Evolutionary conservation across 2,329 filamentous ascomycete genomes (phyloP), one percentile per base, ranked within the genome.

Genomic region (Fusarium verrucosum): DNA sequence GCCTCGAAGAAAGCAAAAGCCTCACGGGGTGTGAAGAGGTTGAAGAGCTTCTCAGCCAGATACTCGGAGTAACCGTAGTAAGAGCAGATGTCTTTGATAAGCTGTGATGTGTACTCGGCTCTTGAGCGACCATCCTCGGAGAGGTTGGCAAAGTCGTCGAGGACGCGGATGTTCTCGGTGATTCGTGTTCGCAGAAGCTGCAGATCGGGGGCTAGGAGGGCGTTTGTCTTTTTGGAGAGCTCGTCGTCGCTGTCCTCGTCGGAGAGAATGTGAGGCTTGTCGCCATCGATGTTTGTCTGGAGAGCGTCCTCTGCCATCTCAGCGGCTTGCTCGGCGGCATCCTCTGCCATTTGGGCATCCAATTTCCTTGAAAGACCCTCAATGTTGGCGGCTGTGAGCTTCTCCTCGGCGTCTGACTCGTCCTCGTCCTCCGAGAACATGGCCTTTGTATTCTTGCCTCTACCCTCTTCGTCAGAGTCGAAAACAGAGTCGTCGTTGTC

Each of bases 1-100:
- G 94, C 94, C 80, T 99, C 95, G 81, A 99, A 98, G 80, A 99
- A 99, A 51, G 94, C 94, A 70, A 98, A 96, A 1, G 95, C 95
- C 80, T 99, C 95, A 70, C 90, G 89, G 1, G 95, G 92, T 2
- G 93, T 88, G 80, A 99, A 98, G 8, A 99, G 87, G 73, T 90
- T 89, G 81, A 94, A 93, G 16, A 99, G 88, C 83, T 98, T 99
- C 79, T 97, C 92, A 6, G 94, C 95, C n/a, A 99, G 85, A 79
- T 90, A 98, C 33, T 90, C 87, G 5, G 92, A 96, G 82, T 99
- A 99, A 59, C 94, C 94, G 76, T 99, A 99, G 83, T 99, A 99
- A 53, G 90, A 87, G 80, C 93, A 97, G 58, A 98, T 91, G 73
- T 99, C 95, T 78, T 92, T 91, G 61, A 98, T 79, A 52, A 99